phyloP scores from a whole-genome alignment of 2,329 filamentous ascomycete genomes.

The Ophiostoma ulmi region DNA sequence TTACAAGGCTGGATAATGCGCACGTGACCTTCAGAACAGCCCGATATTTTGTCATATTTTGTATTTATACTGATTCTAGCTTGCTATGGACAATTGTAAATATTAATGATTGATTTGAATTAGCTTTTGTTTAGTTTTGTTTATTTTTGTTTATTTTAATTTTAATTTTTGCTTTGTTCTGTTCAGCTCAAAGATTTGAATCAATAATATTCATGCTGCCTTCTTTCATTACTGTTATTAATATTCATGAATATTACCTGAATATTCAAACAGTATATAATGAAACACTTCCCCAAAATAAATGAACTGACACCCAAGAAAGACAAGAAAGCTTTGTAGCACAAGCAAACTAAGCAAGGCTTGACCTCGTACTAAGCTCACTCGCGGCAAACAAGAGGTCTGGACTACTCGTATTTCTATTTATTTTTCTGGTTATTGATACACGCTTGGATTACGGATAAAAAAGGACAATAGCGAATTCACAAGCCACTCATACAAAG shows the following conservation, averaged over 20 bases:
- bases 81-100: too few species aligned
- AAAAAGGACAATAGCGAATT: neutral
- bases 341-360: slow-evolving; percentile 8
- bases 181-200: too few species aligned
- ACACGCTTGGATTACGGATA: neutral
- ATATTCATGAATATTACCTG: too few species aligned
- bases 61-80: too few species aligned
- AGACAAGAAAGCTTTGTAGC: neutral
- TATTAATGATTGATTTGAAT: too few species aligned
- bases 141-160: too few species aligned
- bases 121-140: too few species aligned
- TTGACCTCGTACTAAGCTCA: neutral
- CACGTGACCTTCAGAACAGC: neutral
- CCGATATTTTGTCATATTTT: neutral
- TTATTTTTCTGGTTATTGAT: neutral
- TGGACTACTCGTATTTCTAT: neutral
- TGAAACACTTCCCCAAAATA: too few species aligned
- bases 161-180: too few species aligned
- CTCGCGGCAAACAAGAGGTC: neutral
- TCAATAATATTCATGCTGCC: neutral
- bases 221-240: neutral
- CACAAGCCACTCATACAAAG: neutral
- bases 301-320: neutral
- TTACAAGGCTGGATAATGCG: neutral
- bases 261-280: too few species aligned